phyloP scores from a whole-genome alignment of 164 flowering plant species.

The Vitis labrusca region DNA sequence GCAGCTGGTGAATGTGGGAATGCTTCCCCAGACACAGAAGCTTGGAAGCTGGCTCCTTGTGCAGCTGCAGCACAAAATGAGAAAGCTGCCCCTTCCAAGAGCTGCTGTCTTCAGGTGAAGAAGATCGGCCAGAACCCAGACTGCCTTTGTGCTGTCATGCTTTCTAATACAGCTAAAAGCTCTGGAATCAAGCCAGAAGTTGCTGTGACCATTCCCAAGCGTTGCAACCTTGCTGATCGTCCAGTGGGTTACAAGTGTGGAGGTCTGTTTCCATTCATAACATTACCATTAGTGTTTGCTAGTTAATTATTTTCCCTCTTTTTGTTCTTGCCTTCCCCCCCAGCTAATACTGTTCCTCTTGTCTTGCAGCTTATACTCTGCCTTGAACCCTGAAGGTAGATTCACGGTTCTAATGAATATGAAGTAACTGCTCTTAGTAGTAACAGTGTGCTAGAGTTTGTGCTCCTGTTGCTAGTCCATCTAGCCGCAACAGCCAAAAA shows the following conservation, averaged over 20 bases:
- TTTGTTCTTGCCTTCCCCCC: neutral
- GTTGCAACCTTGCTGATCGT: constrained; percentile 76
- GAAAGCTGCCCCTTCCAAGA: constrained; percentile 30
- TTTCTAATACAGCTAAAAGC: constrained; percentile 52
- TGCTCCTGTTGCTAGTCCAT: constrained; percentile 1
- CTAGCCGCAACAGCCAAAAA: neutral
- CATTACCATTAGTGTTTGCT: neutral
- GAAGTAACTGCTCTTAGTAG: neutral
- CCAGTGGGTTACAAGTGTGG: constrained; percentile 82
- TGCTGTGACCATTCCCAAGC: constrained; percentile 72
- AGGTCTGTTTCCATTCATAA: constrained; percentile 25
- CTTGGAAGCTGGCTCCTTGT: constrained; percentile 55
- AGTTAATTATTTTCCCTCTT: neutral
- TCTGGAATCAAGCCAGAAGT: constrained; percentile 54
- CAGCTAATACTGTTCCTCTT: constrained; percentile 5
- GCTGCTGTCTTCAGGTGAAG: constrained; percentile 49
- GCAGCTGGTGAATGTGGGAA: constrained; percentile 60
- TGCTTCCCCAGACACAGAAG: constrained; percentile 39
- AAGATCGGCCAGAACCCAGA: constrained; percentile 54
- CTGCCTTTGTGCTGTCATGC: constrained; percentile 80
- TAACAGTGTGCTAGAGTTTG: neutral
- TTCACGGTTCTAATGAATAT: neutral
- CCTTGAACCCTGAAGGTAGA: constrained; percentile 29
- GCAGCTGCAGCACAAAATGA: constrained; percentile 44
- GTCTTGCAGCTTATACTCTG: constrained; percentile 56